Base-by-base conservation (phyloP, 2,329 filamentous ascomycete species). In the Macroventuria anomochaeta region DNA sequence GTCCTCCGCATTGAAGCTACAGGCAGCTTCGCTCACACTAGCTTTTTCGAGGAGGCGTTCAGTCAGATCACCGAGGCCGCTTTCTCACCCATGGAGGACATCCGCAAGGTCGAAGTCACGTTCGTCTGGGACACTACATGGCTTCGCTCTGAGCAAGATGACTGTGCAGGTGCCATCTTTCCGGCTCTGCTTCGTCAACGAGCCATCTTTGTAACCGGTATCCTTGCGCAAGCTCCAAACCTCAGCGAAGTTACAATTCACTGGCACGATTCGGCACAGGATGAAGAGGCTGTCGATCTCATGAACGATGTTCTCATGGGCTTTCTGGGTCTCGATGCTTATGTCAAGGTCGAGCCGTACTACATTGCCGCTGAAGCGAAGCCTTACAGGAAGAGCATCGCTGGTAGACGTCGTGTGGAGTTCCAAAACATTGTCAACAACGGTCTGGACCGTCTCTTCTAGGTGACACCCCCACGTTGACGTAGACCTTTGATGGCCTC, bases 101-200 rank as follows among this genome's bases (percentile, higher is more conserved):
- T 74, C 41, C 69, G 67, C 34, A 69, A 65, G 33, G 67, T 67
- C 13, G 55, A 73, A 31, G 52, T 73, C 7, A 62, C 49, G 0
- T 70, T 75, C 32, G 65, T 67, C 26, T 75, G 70, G 70, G 71
- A 75, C 46, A 65, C 65, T 0, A 64, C 63, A 7, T 75, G 70
- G 70, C 55, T 74, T 15, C 64, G 67, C 2, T 53, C 61, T 1
- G 58, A 65, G 11, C 33, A 32, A 1, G 59, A 52, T 7, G 64
- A 54, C 28, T 55, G 36, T 21, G 59, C 58, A 12, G 57, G 55
- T n/a, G 58, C 53, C 18, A 62, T 73, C 32, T 72, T 70, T 29
- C 66, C 65, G 8, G 64, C 63, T 13, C 44, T 72, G 7, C 60
- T 73, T 10, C 43, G 56, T n/a, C 48, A 65, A 41, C 69, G 72